Conservation (phyloP, 2,329 filamentous ascomycete species). For the Trichoderma oligosporum region DNA sequence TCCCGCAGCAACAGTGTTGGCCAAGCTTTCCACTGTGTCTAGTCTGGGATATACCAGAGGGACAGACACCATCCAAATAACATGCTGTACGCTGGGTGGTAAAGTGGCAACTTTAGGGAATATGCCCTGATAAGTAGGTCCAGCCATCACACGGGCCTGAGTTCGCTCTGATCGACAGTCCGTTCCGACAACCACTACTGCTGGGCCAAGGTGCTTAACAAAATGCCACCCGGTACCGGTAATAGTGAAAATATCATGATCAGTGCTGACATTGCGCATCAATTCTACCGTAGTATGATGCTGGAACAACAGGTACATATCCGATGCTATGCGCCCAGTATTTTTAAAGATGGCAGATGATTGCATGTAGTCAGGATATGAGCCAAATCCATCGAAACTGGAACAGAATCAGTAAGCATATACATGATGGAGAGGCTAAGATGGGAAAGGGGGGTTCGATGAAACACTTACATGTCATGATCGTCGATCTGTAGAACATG, state of each 20-base stretch:
- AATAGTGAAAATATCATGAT: conserved; percentile 90
- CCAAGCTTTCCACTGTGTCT: conserved; percentile 86
- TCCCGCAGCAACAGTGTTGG: conserved; percentile 85
- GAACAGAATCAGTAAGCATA: background rate
- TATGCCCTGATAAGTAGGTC: conserved; percentile 92
- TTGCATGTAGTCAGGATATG: conserved; percentile 98
- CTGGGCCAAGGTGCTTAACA: conserved; percentile 90
- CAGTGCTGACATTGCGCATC: conserved; percentile 80
- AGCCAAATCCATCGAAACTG: conserved; percentile 95
- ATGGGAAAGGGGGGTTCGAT: no score
- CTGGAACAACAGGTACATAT: conserved; percentile 98
- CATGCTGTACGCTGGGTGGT: conserved; percentile 91
- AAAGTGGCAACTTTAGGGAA: conserved; percentile 93
- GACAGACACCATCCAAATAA: conserved; percentile 91
- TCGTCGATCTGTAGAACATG: conserved; percentile 91
- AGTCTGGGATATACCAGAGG: conserved; percentile 87
- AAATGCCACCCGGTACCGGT: conserved; percentile 99
- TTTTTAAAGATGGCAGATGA: conserved; percentile 97
- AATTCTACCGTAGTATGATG: conserved; percentile 96
- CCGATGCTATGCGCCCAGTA: conserved; percentile 88
- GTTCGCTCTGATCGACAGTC: conserved; percentile 92
- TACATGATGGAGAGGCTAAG: no score
- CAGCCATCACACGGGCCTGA: conserved; percentile 87
- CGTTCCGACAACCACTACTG: conserved; percentile 81
- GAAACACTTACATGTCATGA: conserved; percentile 94